Conservation (phyloP, 352 stramenopile species). For the Phytophthora multivora region DNA sequence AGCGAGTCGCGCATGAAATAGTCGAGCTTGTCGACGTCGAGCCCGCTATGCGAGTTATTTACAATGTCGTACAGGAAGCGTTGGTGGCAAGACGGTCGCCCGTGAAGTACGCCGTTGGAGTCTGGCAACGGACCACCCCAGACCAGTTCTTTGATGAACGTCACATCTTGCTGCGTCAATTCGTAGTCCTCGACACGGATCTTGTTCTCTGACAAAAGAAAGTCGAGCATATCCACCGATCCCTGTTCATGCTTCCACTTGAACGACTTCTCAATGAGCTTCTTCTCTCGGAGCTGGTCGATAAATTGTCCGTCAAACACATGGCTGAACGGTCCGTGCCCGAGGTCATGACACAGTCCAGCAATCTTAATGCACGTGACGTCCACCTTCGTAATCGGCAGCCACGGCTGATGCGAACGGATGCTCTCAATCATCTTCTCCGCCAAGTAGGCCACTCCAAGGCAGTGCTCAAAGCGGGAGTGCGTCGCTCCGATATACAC, state of each 20-base stretch:
- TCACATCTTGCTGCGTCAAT: conserved; percentile 51
- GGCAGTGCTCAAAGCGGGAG: conserved; percentile 83
- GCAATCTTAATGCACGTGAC: conserved; percentile 82
- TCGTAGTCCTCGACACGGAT: conserved; percentile 65
- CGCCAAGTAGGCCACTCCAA: conserved; percentile 95
- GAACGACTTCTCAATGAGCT: conserved; percentile 37
- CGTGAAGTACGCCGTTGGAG: conserved; percentile 33
- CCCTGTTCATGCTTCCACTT: conserved; percentile 79
- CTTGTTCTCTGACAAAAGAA: conserved; percentile 56
- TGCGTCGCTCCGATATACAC: conserved; percentile 91
- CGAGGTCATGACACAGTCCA: conserved; percentile 79
- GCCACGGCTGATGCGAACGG: conserved; percentile 79
- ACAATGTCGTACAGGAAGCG: conserved; percentile 90
- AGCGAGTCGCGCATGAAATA: conserved; percentile 89
- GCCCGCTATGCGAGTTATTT: conserved; percentile 84
- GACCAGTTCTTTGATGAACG: conserved; percentile 86
- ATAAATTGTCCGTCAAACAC: conserved; percentile 83
- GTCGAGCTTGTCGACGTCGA: conserved; percentile 92
- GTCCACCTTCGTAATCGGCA: conserved; percentile 82
- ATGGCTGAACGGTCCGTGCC: conserved; percentile 83
- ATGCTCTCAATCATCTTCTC: conserved; percentile 88
- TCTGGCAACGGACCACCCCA: conserved; percentile 60
- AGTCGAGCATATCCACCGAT: conserved; percentile 78
- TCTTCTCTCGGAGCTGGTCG: conserved; percentile 49
- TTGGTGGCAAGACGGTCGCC: conserved; percentile 47